Conservation (phyloP, 176 grass and related monocot genomes). For the maize (Zea mays) region DNA sequence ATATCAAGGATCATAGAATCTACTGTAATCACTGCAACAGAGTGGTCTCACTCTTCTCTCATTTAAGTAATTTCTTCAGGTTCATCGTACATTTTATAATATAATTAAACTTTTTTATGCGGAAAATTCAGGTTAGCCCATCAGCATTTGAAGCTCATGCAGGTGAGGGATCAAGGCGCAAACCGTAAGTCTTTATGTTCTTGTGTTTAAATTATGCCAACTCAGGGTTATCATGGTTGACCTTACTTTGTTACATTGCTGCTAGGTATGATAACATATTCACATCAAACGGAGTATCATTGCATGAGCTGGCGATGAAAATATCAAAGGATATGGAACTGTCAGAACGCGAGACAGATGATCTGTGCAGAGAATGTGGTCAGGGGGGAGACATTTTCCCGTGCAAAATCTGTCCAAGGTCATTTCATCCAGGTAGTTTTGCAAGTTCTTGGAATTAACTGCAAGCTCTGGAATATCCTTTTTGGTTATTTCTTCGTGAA, state of each 20-base stretch:
- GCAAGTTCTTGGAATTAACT: slow-evolving; percentile 12
- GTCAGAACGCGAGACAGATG: slow-evolving; percentile 68
- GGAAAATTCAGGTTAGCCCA: slow-evolving; percentile 78
- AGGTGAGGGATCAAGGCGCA: slow-evolving; percentile 76
- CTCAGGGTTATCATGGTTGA: slow-evolving; percentile 2
- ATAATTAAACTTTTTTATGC: slow-evolving; percentile 36
- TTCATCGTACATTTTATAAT: neutral
- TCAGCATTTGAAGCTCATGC: slow-evolving; percentile 98
- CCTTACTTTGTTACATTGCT: slow-evolving; percentile 36
- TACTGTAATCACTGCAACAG: slow-evolving; percentile 85
- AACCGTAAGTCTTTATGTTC: slow-evolving; percentile 67
- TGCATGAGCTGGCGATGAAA: slow-evolving; percentile 90
- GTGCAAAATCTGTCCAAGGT: slow-evolving; percentile 90
- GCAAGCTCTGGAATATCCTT: neutral
- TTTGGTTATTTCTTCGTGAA: neutral
- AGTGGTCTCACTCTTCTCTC: slow-evolving; percentile 60
- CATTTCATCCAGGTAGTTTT: slow-evolving; percentile 79
- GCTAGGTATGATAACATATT: slow-evolving; percentile 96
- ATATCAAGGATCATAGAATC: slow-evolving; percentile 94
- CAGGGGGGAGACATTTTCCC: slow-evolving; percentile 80
- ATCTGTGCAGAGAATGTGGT: slow-evolving; percentile 86
- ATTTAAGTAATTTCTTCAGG: slow-evolving; percentile 11
- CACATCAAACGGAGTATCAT: slow-evolving; percentile 91
- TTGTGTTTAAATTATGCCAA: slow-evolving; percentile 21
- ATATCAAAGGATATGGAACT: slow-evolving; percentile 71